Evolutionary conservation across 306 rosid species (phyloP).

Genomic region (Cucumis melo): DNA sequence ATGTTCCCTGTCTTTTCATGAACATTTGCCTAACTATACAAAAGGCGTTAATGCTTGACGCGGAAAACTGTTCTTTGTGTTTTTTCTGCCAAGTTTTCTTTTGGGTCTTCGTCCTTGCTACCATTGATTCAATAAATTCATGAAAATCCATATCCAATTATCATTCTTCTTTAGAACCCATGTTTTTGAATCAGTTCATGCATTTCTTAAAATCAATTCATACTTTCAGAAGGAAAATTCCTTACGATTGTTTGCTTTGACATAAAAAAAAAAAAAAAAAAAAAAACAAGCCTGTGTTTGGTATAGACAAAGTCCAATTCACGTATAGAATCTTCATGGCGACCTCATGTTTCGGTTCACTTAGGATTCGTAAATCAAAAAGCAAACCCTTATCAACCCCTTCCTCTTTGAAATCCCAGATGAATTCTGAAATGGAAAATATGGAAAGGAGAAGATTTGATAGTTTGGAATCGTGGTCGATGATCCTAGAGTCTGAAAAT

Average conservation of each 20-base stretch:
- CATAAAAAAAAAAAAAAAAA: too few relatives aligned
- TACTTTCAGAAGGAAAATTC: conserved; percentile 63
- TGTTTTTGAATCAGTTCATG: conserved; percentile 75
- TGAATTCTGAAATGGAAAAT: conserved; percentile 43
- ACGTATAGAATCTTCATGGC: conserved; percentile 40
- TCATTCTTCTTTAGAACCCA: conserved; percentile 26
- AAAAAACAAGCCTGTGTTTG: neutral
- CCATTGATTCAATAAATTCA: conserved; percentile 22
- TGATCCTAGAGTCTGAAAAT: conserved; percentile 93
- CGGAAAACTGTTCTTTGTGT: conserved; percentile 1
- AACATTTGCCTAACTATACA: conserved; percentile 12
- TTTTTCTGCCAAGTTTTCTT: conserved; percentile 5
- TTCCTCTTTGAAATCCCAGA: conserved; percentile 34
- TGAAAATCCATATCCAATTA: conserved; percentile 21
- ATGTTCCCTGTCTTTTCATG: conserved; percentile 3
- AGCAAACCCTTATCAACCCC: conserved; percentile 40
- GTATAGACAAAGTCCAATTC: neutral
- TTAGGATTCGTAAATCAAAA: conserved; percentile 52
- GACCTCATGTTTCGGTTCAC: conserved; percentile 49
- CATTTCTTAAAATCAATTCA: conserved; percentile 65
- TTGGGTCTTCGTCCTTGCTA: conserved; percentile 16
- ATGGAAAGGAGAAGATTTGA: conserved; percentile 87
- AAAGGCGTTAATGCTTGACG: neutral
- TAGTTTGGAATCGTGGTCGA: conserved; percentile 96
- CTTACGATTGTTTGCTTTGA: conserved; percentile 33